Evolutionary conservation across 2,329 filamentous ascomycete species (phyloP), one percentile per base, ranked within the genome.

Genomic region (Huntiella abstrusa): DNA sequence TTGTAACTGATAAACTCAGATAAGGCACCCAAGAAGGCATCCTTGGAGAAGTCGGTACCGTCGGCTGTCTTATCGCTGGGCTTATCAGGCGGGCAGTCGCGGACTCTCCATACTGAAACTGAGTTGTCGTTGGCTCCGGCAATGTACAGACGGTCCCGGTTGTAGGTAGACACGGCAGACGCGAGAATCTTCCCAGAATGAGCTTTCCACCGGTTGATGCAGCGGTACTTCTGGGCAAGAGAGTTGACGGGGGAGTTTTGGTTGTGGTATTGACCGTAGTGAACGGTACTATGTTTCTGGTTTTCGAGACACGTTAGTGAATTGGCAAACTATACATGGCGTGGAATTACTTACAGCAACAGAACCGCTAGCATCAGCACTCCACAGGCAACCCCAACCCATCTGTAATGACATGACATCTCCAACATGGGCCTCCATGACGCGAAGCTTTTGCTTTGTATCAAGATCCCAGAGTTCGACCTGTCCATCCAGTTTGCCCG

Each of bases 391-490:
- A 0, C 86, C 85, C 63, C 83, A 85, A 17, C 83, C 80, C 60
- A 95, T 80, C 52, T 85, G 80, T 38, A 96, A 67, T 0, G 85
- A 80, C 68, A 92, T 85, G 42, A 96, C 75, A 58, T 96, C 85
- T 38, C 78, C 79, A 33, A 74, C 75, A 54, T 86, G 81, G 1
- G 80, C 77, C 57, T 82, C 86, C 56, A 98, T 80, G 13, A 84
- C 86, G 48, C 91, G 73, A 39, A 98, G 70, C 42, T 91, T 78
- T 61, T 98, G 91, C 46, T 81, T 78, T 0, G 91, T 96, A 58
- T 96, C 88, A 11, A 98, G 69, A 58, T 98, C 92, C 88, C 92
- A 98, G 8, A 98, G 75, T 58, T 96, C 88, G 50, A 98, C 76
- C 43, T 93, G 74, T 16, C 91, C 92, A 35, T 83, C 78, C 1